Percentiles rank a stretch among this genome's conserved stretches.
phyloP scores from a whole-genome alignment of 306 rosid genomes.

The cucumber (Cucumis sativus) region Cucumber_9930_V3 NC_026655.2:6001001-6001500 shows the following conservation, averaged over 20 bases:
- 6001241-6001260: constrained; percentile 9
- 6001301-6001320: neutral
- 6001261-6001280: constrained; percentile 4
- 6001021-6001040: constrained; percentile 48
- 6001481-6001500: neutral
- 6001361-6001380: neutral
- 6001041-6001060: constrained; percentile 43
- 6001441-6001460: neutral
- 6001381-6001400: neutral
- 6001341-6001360: too few species aligned
- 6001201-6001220: too few species aligned
- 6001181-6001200: neutral
- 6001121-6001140: neutral
- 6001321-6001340: too few species aligned
- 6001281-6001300: constrained; percentile 7
- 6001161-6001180: constrained; percentile 21
- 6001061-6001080: constrained; percentile 59
- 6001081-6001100: neutral
- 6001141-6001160: neutral
- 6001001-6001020: constrained; percentile 49
- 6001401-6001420: neutral
- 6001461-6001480: neutral
- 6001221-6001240: neutral
- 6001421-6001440: neutral
- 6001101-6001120: neutral